Evolutionary conservation across 305 asterid species (phyloP), one percentile per base, ranked within the genome.

Genomic region (Plantago lanceolata): DNA sequence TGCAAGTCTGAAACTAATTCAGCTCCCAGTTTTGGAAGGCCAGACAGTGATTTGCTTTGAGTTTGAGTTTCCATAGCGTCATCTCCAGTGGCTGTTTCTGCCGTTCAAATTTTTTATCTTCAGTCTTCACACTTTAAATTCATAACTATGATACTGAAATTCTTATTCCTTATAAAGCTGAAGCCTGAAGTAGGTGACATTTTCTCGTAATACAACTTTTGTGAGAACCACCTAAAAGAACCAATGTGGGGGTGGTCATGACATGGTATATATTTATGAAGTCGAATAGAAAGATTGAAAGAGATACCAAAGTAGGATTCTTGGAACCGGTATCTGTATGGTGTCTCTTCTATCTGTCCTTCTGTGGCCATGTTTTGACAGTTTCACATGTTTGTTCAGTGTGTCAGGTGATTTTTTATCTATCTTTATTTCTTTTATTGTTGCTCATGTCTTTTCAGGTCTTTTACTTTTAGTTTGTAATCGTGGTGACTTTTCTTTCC

Each of bases 341-440:
- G 11, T 57, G 21, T 2, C 20, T 29, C 47, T 61, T 45, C 2
- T 54, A 47, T 17, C n/a, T 26, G 16, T 17, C 7, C 1, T 1
- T n/a, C 17, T 7, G 19, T 16, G 19, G 21, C n/a, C n/a, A n/a
- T n/a, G n/a, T n/a, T n/a, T n/a, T 48, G 2, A 14, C 28, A 8
- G 8, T 4, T 48, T 48, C 53, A 48, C 11, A 48, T n/a, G 0
- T 48, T 33, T 33, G 40, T 33, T 33, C 40, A 0, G 40, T 31
- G 7, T 31, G 7, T 33, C 40, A 49, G 45, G 57, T 51, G 48
- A 47, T 61, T 50, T 8, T 60, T 4, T 67, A 6, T 35, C 21
- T 33, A 16, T 15, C 18, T 43, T 54, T 43, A 29, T 24, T 35
- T 14, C 63, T 65, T 57, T 24, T 57, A 64, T 51, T 19, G 50